Evolutionary conservation across 805 yeast genomes (phyloP).

Genomic region (Wickerhamomyces chambardii): DNA sequence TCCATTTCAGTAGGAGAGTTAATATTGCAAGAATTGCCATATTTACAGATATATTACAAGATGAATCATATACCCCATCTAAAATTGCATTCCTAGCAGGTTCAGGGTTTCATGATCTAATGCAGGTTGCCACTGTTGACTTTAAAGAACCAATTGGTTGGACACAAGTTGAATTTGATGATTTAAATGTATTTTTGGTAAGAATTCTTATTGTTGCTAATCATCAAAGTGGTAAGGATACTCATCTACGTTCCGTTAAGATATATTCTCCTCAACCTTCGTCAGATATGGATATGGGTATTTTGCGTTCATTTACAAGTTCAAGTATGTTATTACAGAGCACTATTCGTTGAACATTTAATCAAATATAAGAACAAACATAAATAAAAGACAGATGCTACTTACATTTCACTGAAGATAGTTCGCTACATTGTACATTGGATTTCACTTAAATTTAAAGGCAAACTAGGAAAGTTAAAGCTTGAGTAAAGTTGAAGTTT

Average conservation of each 20-base stretch:
- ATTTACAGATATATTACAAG: constrained; percentile 60
- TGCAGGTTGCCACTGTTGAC: constrained; percentile 52
- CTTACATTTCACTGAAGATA: too few relatives aligned
- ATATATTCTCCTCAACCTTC: constrained; percentile 35
- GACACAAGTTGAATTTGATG: constrained; percentile 50
- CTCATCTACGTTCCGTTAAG: constrained; percentile 75
- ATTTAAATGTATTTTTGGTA: constrained; percentile 55
- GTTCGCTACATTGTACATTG: too few relatives aligned
- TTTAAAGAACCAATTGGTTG: constrained; percentile 70
- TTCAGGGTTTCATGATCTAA: constrained; percentile 68
- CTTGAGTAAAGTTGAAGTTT: too few relatives aligned
- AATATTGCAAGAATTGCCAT: constrained; percentile 58
- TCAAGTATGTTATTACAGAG: constrained; percentile 13
- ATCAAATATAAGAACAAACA: too few relatives aligned
- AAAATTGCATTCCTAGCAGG: constrained; percentile 61
- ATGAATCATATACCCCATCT: constrained; percentile 91
- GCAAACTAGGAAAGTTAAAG: too few relatives aligned
- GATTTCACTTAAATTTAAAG: too few relatives aligned
- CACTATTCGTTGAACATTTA: constrained; percentile 9
- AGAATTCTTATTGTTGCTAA: constrained; percentile 60
- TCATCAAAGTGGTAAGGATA: constrained; percentile 94
- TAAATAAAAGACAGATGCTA: too few relatives aligned
- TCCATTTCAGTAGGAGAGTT: constrained; percentile 74
- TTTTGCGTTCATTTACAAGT: constrained; percentile 17
- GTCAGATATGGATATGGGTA: constrained; percentile 13